Evolutionary conservation across 805 yeast species (phyloP).

Genomic region (Kodamaea kaohsiungensis): DNA sequence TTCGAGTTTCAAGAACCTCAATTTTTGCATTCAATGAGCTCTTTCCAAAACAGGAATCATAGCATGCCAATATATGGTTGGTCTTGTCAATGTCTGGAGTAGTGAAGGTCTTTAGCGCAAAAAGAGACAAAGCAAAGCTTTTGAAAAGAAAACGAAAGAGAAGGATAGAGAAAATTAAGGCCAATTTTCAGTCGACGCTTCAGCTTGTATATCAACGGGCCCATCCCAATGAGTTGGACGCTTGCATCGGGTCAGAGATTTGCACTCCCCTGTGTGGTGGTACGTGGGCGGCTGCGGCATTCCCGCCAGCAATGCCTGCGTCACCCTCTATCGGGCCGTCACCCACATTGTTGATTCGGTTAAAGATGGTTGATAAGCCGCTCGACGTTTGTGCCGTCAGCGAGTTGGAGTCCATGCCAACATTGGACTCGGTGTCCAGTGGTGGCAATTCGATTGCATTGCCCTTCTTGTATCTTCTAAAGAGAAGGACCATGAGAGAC

Average conservation of each 20-base stretch:
- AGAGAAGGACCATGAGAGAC: constrained; percentile 55
- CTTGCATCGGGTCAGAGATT: constrained; percentile 69
- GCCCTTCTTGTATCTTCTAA: constrained; percentile 47
- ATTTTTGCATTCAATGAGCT: constrained; percentile 9
- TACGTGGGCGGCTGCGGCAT: not conserved
- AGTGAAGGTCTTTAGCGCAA: not conserved
- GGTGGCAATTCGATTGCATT: constrained; percentile 40
- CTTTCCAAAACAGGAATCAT: constrained; percentile 6
- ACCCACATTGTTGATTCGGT: constrained; percentile 21
- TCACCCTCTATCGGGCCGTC: constrained; percentile 18
- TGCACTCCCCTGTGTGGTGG: constrained; percentile 34
- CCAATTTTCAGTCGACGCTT: not conserved
- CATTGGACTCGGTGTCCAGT: constrained; percentile 39
- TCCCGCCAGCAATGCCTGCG: not conserved
- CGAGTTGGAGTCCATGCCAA: constrained; percentile 23
- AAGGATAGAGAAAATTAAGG: not conserved
- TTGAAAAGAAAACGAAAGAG: constrained; percentile 2
- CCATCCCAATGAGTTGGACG: constrained; percentile 77
- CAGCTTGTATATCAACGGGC: constrained; percentile 6
- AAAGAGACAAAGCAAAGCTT: constrained; percentile 3
- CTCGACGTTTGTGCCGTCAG: constrained; percentile 18
- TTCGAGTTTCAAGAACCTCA: constrained; percentile 10
- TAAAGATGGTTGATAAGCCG: constrained; percentile 31
- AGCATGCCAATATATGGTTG: constrained; percentile 2
- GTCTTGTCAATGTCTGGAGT: constrained; percentile 1